Base-by-base conservation (phyloP, 75 land plant genomes). In the Picea sitchensis region DNA sequence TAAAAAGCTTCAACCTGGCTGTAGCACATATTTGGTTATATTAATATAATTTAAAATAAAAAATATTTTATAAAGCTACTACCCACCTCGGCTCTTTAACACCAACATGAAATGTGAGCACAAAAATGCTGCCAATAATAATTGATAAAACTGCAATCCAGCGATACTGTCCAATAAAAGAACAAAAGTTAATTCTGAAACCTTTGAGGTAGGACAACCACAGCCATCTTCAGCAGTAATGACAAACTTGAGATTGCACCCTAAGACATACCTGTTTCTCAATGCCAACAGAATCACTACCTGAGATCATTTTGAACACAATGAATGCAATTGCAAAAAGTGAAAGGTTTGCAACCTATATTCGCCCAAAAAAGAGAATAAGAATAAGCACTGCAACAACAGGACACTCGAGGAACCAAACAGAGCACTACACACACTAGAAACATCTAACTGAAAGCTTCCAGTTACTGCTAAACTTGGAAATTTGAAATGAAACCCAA, bases 91-190 rank as follows among this genome's bases (percentile, higher is more conserved):
- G 99, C 77, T 97, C 99, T 78, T 87, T 90, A 17, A 94, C 94
- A 41, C 94, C 94, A 21, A 88, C 23, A 77, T 82, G 94, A 81
- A 97, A 97, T 51, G 89, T 67, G 38, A 79, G 75, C 76, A 95
- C 98, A 83, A 95, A 97, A 77, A 91, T 89, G 78, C 94, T 82
- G n/a, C 99, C 99, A 78, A 89, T 71, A 57, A 89, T 79, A 58
- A 97, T 89, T 26, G 98, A 90, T 58, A 75, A 51, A 76, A 86
- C 87, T 57, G 99, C 99, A 82, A 97, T 97, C 98, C 92, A 90
- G 23, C 90, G 91, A 65, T 90, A 97, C 99, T 97, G 98, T 32
- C 73, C 58, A 81, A 74, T 69, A 21, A 62, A 57, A 71, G 57
- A 7, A 78, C 23, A 23, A 20, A 63, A 59, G 36, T 79, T 26